phyloP scores from a whole-genome alignment of 2,329 filamentous ascomycete species.

The Penicillium sp. region DNA sequence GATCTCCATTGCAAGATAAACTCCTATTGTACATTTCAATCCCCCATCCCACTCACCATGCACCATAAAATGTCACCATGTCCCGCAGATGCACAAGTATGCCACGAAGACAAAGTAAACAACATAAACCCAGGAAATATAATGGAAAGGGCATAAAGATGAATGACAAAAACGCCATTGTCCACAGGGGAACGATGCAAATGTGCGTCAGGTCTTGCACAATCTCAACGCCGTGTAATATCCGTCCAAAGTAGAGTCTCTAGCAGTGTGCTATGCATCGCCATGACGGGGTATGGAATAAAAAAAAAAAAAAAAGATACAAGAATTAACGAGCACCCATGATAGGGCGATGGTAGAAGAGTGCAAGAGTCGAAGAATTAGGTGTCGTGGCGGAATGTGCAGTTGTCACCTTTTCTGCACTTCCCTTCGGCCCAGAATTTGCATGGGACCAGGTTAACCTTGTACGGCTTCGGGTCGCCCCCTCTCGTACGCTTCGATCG shows the following conservation, averaged over 20 bases:
- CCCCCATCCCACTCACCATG: neutral
- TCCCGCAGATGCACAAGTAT: neutral
- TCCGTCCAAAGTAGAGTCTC: neutral
- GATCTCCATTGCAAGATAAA: conserved; percentile 5
- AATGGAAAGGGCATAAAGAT: neutral
- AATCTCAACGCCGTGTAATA: neutral
- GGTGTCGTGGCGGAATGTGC: conserved; percentile 48
- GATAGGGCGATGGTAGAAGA: neutral
- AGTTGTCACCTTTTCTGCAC: conserved; percentile 50
- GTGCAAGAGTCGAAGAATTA: conserved; percentile 2
- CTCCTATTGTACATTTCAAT: conserved; percentile 8
- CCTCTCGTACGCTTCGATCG: conserved; percentile 34
- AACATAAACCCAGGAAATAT: neutral
- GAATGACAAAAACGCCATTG: neutral
- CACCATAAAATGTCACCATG: conserved; percentile 6
- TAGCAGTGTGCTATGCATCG: conserved; percentile 3
- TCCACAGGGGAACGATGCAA: conserved; percentile 6
- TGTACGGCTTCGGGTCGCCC: conserved; percentile 38
- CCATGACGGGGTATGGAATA: conserved; percentile 1
- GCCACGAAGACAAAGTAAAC: neutral
- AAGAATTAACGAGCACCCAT: neutral
- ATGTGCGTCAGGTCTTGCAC: neutral
- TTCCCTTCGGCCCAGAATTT: conserved; percentile 52
- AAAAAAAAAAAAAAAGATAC: conserved; percentile 3
- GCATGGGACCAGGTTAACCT: conserved; percentile 46